Base-by-base conservation (phyloP, 2,329 filamentous ascomycete genomes). In the Fragosphaeria purpurea region DNA sequence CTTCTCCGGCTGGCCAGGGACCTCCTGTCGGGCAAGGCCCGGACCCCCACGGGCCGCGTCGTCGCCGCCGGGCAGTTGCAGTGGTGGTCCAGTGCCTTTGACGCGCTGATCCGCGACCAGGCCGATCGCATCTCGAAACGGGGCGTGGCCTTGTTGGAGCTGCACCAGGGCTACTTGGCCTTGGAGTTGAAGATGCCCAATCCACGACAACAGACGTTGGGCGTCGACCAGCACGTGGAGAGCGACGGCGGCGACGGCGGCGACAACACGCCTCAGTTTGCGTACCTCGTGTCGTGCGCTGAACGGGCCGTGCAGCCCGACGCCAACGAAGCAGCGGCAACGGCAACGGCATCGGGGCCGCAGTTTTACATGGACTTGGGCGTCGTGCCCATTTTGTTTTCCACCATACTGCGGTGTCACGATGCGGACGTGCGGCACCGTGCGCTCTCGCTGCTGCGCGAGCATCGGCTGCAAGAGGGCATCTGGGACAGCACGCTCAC, bases 281-380 rank as follows among this genome's bases (percentile, higher is more conserved):
- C 32, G 9, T 13, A 11, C 35, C 32, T 51, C 6, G 38, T 54
- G 0, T 31, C 35, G 7, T 44, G 37, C 30, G 46, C 49, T 7
- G 52, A 54, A 37, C 33, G 22, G 9, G 52, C 46, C 3, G 9
- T 49, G 3, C 13, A 39, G 10, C 35, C 22, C 3, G 48, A 47
- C n/a, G 12, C 5, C 5, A n/a, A 30, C 7, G 37, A 3, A 12
- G 31, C 34, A 11, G n/a, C 2, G 1, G 4, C 12, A 6, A 33
- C 22, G 10, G 4, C 12, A 22, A 22, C 22, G 22, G 22, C 22
- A 6, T 11, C 22, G 10, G 38, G 13, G 12, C 49, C 44, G 0
- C 38, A 44, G 6, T 55, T 55, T 34, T 51, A 55, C 41, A 55
- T 55, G 53, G 53, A 55, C 11, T 41, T 55, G 6, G 53, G 53